These are phyloP conservation scores for Musa acuminata DNA, from an alignment of 176 grass and related monocot genomes.

Conservation along the genomic window DNA sequence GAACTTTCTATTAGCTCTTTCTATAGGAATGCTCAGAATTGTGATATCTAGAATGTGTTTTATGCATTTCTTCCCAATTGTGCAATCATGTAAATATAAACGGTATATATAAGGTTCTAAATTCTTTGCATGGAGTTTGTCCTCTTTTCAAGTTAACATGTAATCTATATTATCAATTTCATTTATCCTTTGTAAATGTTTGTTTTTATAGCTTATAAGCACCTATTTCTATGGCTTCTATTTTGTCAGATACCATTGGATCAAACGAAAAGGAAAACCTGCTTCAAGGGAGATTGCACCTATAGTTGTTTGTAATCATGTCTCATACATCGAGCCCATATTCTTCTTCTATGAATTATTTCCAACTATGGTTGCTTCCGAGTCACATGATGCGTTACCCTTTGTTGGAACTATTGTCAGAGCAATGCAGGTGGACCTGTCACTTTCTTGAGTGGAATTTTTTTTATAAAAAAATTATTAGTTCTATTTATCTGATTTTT, in stretches of 20 bases:
- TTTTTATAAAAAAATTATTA: background rate
- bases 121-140: too few species aligned
- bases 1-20: too few species aligned
- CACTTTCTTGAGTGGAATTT: background rate
- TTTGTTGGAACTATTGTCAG: slow-evolving; percentile 96
- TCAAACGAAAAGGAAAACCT: slow-evolving; percentile 83
- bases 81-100: too few species aligned
- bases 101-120: too few species aligned
- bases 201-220: background rate
- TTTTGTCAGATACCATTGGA: slow-evolving; percentile 76
- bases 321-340: slow-evolving; percentile 91
- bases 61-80: too few species aligned
- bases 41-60: too few species aligned
- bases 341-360: slow-evolving; percentile 94
- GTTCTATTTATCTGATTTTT: background rate
- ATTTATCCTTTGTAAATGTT: background rate
- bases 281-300: slow-evolving; percentile 78
- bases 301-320: slow-evolving; percentile 93
- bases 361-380: slow-evolving; percentile 94
- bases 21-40: too few species aligned
- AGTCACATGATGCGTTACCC: slow-evolving; percentile 87
- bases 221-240: background rate
- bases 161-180: too few species aligned
- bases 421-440: slow-evolving; percentile 74
- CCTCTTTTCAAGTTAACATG: too few species aligned